These are phyloP conservation scores for Beauveria sp. DNA, from an alignment of 2,329 filamentous ascomycete species.

Conservation along the genomic window DNA sequence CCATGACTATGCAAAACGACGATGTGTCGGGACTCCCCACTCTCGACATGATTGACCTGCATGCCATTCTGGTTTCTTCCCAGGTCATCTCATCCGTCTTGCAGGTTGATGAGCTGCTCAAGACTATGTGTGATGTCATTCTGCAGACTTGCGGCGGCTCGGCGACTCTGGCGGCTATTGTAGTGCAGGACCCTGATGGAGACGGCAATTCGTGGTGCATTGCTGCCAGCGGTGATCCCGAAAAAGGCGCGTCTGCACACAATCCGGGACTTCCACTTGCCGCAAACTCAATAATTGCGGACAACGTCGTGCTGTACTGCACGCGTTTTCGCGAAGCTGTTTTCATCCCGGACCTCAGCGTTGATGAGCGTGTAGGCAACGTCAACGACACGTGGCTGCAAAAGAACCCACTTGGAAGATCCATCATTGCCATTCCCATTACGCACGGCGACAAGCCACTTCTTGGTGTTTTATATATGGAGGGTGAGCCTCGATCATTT, in stretches of 20 bases:
- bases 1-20: conserved; percentile 47
- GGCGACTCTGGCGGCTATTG: conserved; percentile 64
- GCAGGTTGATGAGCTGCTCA: conserved; percentile 65
- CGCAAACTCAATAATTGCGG: conserved; percentile 61
- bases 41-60: conserved; percentile 75
- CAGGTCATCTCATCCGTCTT: conserved; percentile 75
- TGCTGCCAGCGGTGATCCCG: conserved; percentile 65
- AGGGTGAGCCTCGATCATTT: conserved; percentile 67
- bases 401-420: conserved; percentile 61
- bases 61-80: conserved; percentile 69
- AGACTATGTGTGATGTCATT: conserved; percentile 77
- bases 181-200: conserved; percentile 58
- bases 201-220: conserved; percentile 51
- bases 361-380: conserved; percentile 71
- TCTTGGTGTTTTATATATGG: conserved; percentile 67
- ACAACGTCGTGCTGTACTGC: conserved; percentile 70
- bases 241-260: conserved; percentile 59
- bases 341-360: conserved; percentile 65
- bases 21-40: conserved; percentile 59
- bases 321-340: conserved; percentile 69
- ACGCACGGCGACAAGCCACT: conserved; percentile 63
- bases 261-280: conserved; percentile 57
- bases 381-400: conserved; percentile 62
- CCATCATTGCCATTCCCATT: conserved; percentile 75
- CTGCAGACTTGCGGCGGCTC: conserved; percentile 66